Conservation (phyloP, 2,329 filamentous ascomycete species). For the Cryphonectria parasitica region DNA sequence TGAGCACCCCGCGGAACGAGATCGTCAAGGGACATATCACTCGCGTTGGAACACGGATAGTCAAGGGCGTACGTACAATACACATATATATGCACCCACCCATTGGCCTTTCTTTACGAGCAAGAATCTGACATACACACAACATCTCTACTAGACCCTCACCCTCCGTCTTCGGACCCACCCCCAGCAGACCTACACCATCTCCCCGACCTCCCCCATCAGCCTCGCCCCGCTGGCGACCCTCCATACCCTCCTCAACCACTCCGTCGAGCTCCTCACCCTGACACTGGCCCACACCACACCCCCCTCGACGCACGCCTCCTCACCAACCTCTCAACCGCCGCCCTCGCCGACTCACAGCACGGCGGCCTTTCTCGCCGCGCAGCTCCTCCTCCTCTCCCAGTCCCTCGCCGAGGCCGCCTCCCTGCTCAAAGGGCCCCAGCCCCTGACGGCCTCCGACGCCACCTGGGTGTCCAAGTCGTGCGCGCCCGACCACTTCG, state of each 20-base stretch:
- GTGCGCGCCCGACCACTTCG: conserved; percentile 50
- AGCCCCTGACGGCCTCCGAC: conserved; percentile 43
- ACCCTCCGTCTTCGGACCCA: conserved; percentile 76
- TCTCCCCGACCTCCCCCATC: conserved; percentile 55
- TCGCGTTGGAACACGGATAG: conserved; percentile 84
- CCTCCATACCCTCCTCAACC: conserved; percentile 77
- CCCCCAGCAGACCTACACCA: conserved; percentile 52
- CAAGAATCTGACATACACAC: background rate
- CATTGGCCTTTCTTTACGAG: background rate
- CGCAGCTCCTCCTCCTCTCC: conserved; percentile 60
- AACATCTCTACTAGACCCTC: conserved; percentile 59
- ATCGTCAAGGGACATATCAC: conserved; percentile 91
- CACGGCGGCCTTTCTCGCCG: conserved; percentile 54
- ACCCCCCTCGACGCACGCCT: conserved; percentile 30
- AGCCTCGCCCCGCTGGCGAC: conserved; percentile 71
- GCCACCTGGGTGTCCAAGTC: conserved; percentile 50
- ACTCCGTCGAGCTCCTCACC: conserved; percentile 81
- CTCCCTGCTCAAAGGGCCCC: conserved; percentile 59
- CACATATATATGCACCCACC: background rate
- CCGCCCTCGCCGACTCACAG: conserved; percentile 48
- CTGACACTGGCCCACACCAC: conserved; percentile 67
- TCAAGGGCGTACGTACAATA: conserved; percentile 74
- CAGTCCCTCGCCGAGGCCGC: conserved; percentile 57
- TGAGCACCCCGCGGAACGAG: conserved; percentile 86
- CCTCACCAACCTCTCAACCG: conserved; percentile 59